phyloP scores from a whole-genome alignment of 2,329 filamentous ascomycete genomes.

The Chrysoporthe deuterocubensis region DNA sequence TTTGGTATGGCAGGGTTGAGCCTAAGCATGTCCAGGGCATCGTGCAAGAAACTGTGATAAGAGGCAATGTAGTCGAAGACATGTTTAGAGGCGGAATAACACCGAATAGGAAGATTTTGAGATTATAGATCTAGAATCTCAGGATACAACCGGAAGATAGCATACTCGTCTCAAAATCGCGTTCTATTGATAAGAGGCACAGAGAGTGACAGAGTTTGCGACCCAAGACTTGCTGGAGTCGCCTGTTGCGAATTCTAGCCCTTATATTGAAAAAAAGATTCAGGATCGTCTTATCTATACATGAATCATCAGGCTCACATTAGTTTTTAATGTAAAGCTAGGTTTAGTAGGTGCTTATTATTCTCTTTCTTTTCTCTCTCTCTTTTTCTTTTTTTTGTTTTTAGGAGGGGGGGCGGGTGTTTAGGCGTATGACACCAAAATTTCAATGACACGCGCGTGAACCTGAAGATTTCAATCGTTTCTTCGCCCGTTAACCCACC shows the following conservation, averaged over 20 bases:
- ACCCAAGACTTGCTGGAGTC: background rate
- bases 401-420: background rate
- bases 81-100: constrained; percentile 74
- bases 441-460: constrained; percentile 11
- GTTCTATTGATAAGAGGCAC: background rate
- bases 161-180: background rate
- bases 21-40: constrained; percentile 78
- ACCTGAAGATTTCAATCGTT: background rate
- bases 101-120: constrained; percentile 55
- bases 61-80: constrained; percentile 70
- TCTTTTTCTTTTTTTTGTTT: too few relatives aligned
- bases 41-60: constrained; percentile 69
- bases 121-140: constrained; percentile 41
- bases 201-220: background rate
- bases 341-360: background rate
- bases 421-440: background rate
- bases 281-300: background rate
- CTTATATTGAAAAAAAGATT: background rate
- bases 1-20: constrained; percentile 83
- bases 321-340: background rate
- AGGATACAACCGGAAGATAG: background rate
- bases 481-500: background rate
- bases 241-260: background rate
- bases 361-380: too few relatives aligned
- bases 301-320: background rate